Percentiles rank a stretch among this genome's conserved stretches.
Evolutionary conservation across 2,329 filamentous ascomycete genomes (phyloP).

Genomic region (Lecanoromycetidae sp.): DNA sequence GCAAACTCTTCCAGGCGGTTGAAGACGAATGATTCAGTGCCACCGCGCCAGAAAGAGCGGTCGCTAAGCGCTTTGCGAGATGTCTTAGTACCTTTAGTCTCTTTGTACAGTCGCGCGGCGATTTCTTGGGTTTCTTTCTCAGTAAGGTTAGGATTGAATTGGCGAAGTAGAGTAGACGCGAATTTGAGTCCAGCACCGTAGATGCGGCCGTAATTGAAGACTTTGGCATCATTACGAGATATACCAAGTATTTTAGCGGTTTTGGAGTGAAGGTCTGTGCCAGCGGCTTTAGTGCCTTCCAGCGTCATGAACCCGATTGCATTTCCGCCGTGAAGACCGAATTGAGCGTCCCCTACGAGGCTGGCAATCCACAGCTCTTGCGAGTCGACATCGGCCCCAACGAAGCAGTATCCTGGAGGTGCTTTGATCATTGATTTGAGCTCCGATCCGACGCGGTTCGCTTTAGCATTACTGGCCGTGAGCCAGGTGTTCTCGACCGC

Average conservation of each 20-base stretch:
- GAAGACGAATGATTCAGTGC: conserved; percentile 95
- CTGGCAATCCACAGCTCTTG: conserved; percentile 98
- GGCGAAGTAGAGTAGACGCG: conserved; percentile 73
- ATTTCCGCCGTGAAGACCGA: conserved; percentile 89
- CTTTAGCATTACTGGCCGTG: conserved; percentile 93
- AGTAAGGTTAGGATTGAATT: conserved; percentile 78
- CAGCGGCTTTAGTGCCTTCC: conserved; percentile 86
- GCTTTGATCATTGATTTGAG: conserved; percentile 94
- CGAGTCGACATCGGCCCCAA: conserved; percentile 94
- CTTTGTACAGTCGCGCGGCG: conserved; percentile 69
- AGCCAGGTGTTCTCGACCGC: conserved; percentile 98
- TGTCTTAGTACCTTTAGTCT: conserved; percentile 83
- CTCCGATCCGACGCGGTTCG: conserved; percentile 89
- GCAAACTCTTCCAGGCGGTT: conserved; percentile 97
- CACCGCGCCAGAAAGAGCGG: conserved; percentile 81
- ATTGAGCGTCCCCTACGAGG: conserved; percentile 84
- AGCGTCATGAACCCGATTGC: conserved; percentile 98
- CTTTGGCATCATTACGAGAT: conserved; percentile 85
- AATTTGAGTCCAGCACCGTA: conserved; percentile 97
- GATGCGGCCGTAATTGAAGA: conserved; percentile 98
- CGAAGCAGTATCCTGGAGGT: conserved; percentile 80
- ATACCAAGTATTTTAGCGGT: conserved; percentile 89
- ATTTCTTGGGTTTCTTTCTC: conserved; percentile 66
- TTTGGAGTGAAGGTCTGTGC: conserved; percentile 87
- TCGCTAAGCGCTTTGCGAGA: conserved; percentile 59